phyloP scores from a whole-genome alignment of 2,329 filamentous ascomycete species.

The Exophiala xenobiotica region DNA sequence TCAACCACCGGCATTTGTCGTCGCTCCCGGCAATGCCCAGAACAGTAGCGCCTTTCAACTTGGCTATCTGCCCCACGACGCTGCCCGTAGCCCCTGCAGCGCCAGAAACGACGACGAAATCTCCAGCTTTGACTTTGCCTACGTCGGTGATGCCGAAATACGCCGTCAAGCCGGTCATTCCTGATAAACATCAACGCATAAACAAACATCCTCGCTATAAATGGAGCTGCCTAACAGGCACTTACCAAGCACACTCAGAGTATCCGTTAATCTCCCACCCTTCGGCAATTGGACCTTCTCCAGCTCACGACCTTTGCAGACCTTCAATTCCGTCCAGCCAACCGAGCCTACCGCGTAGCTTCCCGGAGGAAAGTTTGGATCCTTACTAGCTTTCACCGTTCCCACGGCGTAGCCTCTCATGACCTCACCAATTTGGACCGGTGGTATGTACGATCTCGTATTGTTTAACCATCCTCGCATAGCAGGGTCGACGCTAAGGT shows the following conservation, averaged over 20 bases:
- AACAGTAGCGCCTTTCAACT: constrained; percentile 65
- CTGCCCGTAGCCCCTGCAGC: constrained; percentile 77
- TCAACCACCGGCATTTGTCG: constrained; percentile 67
- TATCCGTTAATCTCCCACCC: constrained; percentile 57
- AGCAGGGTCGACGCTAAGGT: constrained; percentile 71
- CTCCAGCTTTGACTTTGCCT: constrained; percentile 65
- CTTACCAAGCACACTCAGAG: constrained; percentile 54
- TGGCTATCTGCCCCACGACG: constrained; percentile 75
- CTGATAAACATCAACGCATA: constrained; percentile 38
- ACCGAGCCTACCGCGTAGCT: constrained; percentile 55
- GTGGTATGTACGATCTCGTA: constrained; percentile 63
- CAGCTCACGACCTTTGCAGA: constrained; percentile 55
- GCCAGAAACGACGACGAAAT: constrained; percentile 74
- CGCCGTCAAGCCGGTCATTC: constrained; percentile 70
- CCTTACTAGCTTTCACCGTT: constrained; percentile 62
- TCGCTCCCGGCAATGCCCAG: constrained; percentile 65
- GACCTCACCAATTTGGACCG: constrained; percentile 64
- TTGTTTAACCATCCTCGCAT: constrained; percentile 70
- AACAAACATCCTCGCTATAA: too few species aligned
- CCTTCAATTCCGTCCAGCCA: constrained; percentile 68
- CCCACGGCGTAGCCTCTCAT: constrained; percentile 66
- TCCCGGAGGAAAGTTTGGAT: constrained; percentile 55
- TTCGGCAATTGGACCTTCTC: constrained; percentile 47
- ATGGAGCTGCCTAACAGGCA: too few species aligned
- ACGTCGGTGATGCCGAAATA: constrained; percentile 73